Conservation (phyloP, 2,329 filamentous ascomycete genomes). For the Fonsecaea nubica region DNA sequence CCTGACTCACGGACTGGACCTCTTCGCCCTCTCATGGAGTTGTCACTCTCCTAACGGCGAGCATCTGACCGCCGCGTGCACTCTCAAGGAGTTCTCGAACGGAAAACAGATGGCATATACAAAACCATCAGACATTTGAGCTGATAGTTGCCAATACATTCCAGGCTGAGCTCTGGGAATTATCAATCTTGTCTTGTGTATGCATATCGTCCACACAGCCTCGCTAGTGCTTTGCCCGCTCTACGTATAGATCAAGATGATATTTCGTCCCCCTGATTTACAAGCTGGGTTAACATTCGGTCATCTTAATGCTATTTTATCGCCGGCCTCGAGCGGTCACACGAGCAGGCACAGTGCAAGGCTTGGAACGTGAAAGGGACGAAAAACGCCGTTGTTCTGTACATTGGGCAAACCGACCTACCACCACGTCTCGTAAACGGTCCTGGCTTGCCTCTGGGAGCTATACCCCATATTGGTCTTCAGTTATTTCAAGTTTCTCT, state of each 20-base stretch:
- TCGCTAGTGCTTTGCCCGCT: too few relatives aligned
- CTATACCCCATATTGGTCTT: background rate
- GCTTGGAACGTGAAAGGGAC: background rate
- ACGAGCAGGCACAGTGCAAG: background rate
- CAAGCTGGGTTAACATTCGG: too few relatives aligned
- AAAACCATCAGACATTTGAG: background rate
- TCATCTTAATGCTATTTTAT: background rate
- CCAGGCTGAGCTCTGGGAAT: too few relatives aligned
- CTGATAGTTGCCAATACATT: too few relatives aligned
- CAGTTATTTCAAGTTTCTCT: background rate
- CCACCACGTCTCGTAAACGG: background rate
- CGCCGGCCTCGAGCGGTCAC: background rate
- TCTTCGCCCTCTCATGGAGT: background rate
- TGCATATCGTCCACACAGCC: too few relatives aligned
- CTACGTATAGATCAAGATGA: too few relatives aligned
- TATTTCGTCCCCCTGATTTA: too few relatives aligned
- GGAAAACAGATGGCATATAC: background rate
- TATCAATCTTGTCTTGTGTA: too few relatives aligned
- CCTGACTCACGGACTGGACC: background rate
- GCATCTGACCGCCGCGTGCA: background rate
- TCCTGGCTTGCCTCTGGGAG: background rate
- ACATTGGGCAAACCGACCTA: background rate
- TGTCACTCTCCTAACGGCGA: background rate
- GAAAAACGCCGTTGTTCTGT: constrained; percentile 3
- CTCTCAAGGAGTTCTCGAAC: background rate